Base-by-base conservation (phyloP, 371 early-diverging fungal genomes). In the Dichotomocladium elegans region DNA sequence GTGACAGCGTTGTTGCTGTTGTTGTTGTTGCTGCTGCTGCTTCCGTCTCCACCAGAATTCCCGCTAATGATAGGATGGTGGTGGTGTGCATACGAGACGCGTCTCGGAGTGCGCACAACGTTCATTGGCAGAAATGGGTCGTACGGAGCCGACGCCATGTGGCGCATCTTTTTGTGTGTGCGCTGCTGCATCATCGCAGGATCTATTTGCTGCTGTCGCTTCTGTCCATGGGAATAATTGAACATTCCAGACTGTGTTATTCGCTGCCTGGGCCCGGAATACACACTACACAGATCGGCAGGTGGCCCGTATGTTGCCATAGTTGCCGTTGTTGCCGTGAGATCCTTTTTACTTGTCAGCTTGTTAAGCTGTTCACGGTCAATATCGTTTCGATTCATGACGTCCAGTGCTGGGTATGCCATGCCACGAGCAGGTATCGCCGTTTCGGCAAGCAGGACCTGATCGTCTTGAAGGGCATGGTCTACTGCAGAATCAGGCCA, bases 321-420 rank as follows among this genome's bases (percentile, higher is more conserved):
- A 15, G 10, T 43, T n/a, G 11, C 14, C 4, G 10, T 47, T 9
- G 41, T 37, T 31, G 29, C 29, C n/a, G 47, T 37, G 2, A 53
- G 46, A 53, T 58, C 48, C 17, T 53, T 53, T 45, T 53, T 52
- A 26, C 27, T 47, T 11, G 59, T 53, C 6, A 58, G 33, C 37
- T 58, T 58, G 24, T 58, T 48, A 12, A 58, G 43, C 28, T 58
- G 59, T 33, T 58, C 59, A 2, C 49, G 47, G 37, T 58, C 59
- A 48, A 58, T 58, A 26, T 58, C 49, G 15, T 53, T 53, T 10
- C 59, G 55, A 42, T 43, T n/a, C 33, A 22, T 34, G 41, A 29
- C 37, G 21, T 37, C 5, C n/a, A n/a, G 21, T 37, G 37, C n/a
- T n/a, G 53, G 53, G 17, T 43, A 43, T 2, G 29, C 31, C 37